Evolutionary conservation across 768 basidiomycete genomes (phyloP).

Genomic region (Mycena galopus): DNA sequence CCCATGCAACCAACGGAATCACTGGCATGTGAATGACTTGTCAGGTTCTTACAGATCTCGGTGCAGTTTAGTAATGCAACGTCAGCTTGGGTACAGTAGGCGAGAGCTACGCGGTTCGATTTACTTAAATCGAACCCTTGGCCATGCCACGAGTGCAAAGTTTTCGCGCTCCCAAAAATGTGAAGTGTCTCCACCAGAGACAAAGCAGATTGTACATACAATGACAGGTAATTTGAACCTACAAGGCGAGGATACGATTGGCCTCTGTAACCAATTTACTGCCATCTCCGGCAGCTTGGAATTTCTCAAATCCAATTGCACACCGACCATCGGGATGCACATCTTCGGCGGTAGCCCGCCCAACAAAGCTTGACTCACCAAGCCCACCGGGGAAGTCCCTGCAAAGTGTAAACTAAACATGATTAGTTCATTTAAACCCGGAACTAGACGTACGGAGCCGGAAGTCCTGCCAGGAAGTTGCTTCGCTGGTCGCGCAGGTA

Average conservation of each 20-base stretch:
- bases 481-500: slow-evolving; percentile 64
- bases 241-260: slow-evolving; percentile 18
- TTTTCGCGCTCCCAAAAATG: no score
- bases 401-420: neutral
- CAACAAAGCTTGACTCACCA: slow-evolving; percentile 60
- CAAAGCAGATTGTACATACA: no score
- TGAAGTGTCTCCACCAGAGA: no score
- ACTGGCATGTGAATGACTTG: no score
- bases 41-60: no score
- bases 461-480: slow-evolving; percentile 62
- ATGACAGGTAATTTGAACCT: neutral
- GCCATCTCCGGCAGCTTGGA: slow-evolving; percentile 34
- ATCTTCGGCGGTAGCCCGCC: slow-evolving; percentile 52
- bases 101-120: no score
- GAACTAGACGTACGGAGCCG: slow-evolving; percentile 58
- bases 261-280: slow-evolving; percentile 25
- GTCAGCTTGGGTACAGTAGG: no score
- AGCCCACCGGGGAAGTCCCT: slow-evolving; percentile 68
- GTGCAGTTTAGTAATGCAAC: no score
- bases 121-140: no score
- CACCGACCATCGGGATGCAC: slow-evolving; percentile 50
- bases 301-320: slow-evolving; percentile 59
- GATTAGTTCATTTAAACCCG: neutral
- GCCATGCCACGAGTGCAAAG: no score
- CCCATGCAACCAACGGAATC: no score